Evolutionary conservation across 2,329 filamentous ascomycete species (phyloP).

Genomic region (Pestalotiopsis fici): DNA sequence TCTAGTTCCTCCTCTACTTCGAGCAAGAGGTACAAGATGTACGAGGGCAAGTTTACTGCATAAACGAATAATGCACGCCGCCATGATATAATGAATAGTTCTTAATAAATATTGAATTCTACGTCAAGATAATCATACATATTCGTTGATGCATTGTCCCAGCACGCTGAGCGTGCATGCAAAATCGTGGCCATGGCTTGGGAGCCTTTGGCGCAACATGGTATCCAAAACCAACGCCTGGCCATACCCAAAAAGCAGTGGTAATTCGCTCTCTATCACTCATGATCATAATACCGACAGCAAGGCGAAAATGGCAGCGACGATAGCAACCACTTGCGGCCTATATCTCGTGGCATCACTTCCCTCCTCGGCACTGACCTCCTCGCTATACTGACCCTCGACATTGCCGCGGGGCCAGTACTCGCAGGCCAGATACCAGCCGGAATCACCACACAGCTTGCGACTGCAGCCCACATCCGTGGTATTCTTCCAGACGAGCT

Average conservation of each 20-base stretch:
- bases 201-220: neutral
- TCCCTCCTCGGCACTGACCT: constrained; percentile 37
- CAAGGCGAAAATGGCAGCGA: neutral
- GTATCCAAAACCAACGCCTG: neutral
- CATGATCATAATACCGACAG: neutral
- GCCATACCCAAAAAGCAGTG: neutral
- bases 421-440: constrained; percentile 71
- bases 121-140: neutral
- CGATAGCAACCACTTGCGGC: neutral
- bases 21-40: constrained; percentile 18
- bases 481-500: constrained; percentile 70
- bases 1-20: neutral
- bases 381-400: constrained; percentile 48
- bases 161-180: too few relatives aligned
- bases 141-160: neutral
- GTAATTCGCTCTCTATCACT: neutral
- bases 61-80: neutral
- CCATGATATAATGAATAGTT: neutral
- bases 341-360: neutral
- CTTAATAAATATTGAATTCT: neutral
- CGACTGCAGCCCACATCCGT: constrained; percentile 58
- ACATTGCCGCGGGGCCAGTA: constrained; percentile 71
- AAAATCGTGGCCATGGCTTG: too few relatives aligned
- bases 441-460: constrained; percentile 43
- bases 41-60: constrained; percentile 13